These are phyloP conservation scores for Cicer arietinum DNA, from an alignment of 306 rosid genomes.

Conservation along the genomic window DNA sequence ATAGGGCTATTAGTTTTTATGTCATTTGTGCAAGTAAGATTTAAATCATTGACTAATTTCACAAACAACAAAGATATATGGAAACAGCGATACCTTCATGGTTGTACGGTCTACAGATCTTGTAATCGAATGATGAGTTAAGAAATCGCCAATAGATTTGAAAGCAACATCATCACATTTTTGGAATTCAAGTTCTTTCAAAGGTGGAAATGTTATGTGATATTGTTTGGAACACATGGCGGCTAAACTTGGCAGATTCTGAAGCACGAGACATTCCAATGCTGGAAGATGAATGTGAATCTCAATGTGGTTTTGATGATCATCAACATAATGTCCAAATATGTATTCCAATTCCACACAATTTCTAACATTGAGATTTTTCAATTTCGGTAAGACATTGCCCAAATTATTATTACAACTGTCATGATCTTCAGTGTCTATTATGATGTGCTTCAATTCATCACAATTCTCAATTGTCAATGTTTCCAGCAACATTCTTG, in stretches of 20 bases:
- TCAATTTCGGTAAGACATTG: conserved; percentile 5
- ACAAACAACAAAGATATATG: no score
- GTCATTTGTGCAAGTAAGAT: no score
- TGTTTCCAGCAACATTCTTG: conserved; percentile 8
- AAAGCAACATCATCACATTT: not conserved
- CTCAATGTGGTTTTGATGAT: no score
- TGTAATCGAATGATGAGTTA: no score
- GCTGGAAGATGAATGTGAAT: no score
- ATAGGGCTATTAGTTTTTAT: no score
- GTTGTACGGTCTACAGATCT: no score
- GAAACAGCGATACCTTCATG: no score
- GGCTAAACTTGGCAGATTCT: not conserved
- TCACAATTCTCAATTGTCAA: not conserved
- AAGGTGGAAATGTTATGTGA: not conserved
- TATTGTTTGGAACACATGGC: not conserved
- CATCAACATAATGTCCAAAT: not conserved
- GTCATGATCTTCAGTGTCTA: not conserved
- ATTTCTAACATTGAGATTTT: rapidly evolving
- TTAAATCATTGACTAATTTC: no score
- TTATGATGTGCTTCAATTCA: conserved; percentile 8
- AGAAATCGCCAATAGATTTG: not conserved
- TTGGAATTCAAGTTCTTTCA: not conserved
- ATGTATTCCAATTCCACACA: not conserved
- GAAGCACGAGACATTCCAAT: rapidly evolving
- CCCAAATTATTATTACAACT: not conserved